Evolutionary conservation across 352 stramenopile species (phyloP).

Genomic region (Pythium guiyangense): DNA sequence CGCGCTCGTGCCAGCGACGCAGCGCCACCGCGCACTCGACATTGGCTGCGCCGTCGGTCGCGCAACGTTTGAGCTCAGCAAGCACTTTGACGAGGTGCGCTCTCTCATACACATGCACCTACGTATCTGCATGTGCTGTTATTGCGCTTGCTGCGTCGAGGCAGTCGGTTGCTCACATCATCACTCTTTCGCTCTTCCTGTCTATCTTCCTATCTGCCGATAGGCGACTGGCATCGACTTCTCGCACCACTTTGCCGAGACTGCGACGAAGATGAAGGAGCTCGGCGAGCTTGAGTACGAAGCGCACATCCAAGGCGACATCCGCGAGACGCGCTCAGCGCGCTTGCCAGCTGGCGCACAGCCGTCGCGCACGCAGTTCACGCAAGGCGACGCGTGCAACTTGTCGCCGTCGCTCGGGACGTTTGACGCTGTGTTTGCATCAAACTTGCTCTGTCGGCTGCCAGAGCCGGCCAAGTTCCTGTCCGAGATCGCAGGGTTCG

Average conservation of each 20-base stretch:
- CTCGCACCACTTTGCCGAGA: conserved; percentile 85
- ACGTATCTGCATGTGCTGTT: neutral
- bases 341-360: conserved; percentile 63
- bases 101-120: neutral
- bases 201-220: neutral
- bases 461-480: conserved; percentile 91
- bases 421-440: conserved; percentile 95
- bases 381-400: conserved; percentile 92
- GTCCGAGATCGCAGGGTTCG: conserved; percentile 71
- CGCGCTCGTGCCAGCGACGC: conserved; percentile 37
- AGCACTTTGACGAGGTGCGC: conserved; percentile 86
- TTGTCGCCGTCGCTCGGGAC: conserved; percentile 68
- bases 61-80: conserved; percentile 91
- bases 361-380: conserved; percentile 79
- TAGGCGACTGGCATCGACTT: conserved; percentile 93
- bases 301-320: conserved; percentile 87
- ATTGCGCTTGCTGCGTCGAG: neutral
- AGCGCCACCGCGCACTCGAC: conserved; percentile 86
- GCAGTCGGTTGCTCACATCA: neutral
- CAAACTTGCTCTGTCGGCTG: conserved; percentile 95
- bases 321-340: conserved; percentile 49
- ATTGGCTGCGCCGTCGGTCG: conserved; percentile 94
- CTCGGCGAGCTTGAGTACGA: conserved; percentile 78
- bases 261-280: conserved; percentile 85
- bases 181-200: neutral